Evolutionary conservation across 495 filamentous ascomycete species (phyloP).

Genomic region (Neurospora hispaniola): DNA sequence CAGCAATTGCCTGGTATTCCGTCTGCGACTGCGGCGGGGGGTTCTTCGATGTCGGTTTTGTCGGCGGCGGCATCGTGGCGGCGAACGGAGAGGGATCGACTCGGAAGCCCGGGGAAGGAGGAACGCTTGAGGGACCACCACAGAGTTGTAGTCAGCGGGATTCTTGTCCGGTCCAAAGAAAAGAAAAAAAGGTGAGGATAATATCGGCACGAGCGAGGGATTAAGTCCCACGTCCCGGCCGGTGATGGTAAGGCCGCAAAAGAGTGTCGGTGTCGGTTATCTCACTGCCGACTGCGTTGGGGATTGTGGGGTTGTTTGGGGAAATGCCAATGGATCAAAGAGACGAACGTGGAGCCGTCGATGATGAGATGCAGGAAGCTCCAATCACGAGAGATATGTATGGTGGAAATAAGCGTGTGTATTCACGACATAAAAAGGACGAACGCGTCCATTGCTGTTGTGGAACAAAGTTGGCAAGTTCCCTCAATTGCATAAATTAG

Average conservation of each 20-base stretch:
- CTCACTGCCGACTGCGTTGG: not conserved
- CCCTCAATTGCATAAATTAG: not conserved
- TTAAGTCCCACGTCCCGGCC: not conserved
- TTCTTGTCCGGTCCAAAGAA: not conserved
- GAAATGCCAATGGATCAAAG: not conserved
- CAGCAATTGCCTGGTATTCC: conserved; percentile 34
- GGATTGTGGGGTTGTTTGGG: not conserved
- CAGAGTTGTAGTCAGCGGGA: not conserved
- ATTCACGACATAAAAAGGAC: not conserved
- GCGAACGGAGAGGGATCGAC: not conserved
- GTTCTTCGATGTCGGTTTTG: conserved; percentile 16
- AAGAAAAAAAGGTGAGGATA: not conserved
- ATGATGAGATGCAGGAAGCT: not conserved
- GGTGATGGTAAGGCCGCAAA: not conserved
- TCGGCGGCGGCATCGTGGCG: conserved; percentile 16
- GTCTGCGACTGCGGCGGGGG: conserved; percentile 8
- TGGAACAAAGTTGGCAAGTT: no score
- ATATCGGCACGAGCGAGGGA: not conserved
- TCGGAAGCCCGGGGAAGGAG: not conserved
- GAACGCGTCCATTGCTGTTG: not conserved
- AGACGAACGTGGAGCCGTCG: not conserved
- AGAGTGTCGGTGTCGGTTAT: not conserved
- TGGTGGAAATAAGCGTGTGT: not conserved
- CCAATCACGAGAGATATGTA: not conserved
- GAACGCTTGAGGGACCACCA: not conserved